phyloP scores from a whole-genome alignment of 495 filamentous ascomycete genomes.

The Lichenothelia convexa region DNA sequence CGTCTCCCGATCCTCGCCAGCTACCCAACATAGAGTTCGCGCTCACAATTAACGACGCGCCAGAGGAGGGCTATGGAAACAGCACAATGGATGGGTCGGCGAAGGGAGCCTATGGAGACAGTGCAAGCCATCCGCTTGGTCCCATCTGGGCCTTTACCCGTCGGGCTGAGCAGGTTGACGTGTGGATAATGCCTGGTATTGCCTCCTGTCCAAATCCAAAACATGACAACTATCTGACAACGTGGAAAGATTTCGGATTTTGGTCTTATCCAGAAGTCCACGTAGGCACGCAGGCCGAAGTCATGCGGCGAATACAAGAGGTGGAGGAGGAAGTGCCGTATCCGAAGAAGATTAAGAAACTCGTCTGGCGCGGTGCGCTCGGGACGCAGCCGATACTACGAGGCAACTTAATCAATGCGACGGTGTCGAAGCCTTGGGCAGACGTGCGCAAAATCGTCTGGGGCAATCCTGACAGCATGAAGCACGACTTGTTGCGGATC shows the following conservation, averaged over 20 bases:
- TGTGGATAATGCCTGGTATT: slow-evolving; percentile 20
- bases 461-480: slow-evolving; percentile 5
- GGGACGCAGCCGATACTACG: slow-evolving; percentile 2
- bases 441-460: slow-evolving; percentile 13
- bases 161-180: slow-evolving; percentile 3
- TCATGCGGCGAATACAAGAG: slow-evolving; percentile 5
- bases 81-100: slow-evolving; percentile 6
- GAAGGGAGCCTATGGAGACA: not conserved
- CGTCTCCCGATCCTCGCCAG: slow-evolving; percentile 1
- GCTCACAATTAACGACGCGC: slow-evolving; percentile 10
- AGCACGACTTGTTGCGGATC: slow-evolving; percentile 6
- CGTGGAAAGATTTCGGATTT: slow-evolving; percentile 17
- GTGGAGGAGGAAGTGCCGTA: slow-evolving; percentile 6
- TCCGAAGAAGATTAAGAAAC: slow-evolving; percentile 8
- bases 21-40: slow-evolving; percentile 16
- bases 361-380: slow-evolving; percentile 14
- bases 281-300: slow-evolving; percentile 4
- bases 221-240: no score
- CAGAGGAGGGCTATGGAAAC: slow-evolving; percentile 1
- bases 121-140: no score
- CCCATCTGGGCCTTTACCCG: slow-evolving; percentile 13
- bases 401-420: slow-evolving; percentile 5
- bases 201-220: no score
- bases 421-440: slow-evolving; percentile 10
- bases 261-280: slow-evolving; percentile 14